Evolutionary conservation across 2,329 filamentous ascomycete genomes (phyloP).

Genomic region (Paraphaeosphaeria minitans): DNA sequence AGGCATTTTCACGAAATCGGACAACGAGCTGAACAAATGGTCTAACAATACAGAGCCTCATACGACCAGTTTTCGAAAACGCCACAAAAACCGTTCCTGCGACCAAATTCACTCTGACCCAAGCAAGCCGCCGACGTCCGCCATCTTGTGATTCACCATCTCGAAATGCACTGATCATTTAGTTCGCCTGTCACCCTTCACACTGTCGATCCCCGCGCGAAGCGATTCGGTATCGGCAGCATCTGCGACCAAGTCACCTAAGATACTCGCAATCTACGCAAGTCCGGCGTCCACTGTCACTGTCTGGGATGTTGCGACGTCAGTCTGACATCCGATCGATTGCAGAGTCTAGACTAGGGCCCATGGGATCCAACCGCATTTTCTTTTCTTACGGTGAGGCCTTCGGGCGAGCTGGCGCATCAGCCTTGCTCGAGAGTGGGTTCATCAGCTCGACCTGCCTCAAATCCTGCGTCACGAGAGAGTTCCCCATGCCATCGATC

Average conservation of each 20-base stretch:
- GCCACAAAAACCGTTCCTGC: slow-evolving; percentile 8
- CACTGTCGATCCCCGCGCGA: not conserved
- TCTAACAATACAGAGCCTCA: not conserved
- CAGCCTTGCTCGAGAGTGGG: not conserved
- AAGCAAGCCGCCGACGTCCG: slow-evolving; percentile 2
- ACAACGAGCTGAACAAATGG: not conserved
- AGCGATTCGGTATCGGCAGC: not conserved
- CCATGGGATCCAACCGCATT: not conserved
- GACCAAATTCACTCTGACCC: slow-evolving; percentile 1
- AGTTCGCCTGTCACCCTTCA: not conserved
- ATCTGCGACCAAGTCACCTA: slow-evolving; percentile 1
- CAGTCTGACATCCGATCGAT: not conserved
- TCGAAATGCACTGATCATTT: not conserved
- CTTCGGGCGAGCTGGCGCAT: not conserved
- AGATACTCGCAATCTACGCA: not conserved
- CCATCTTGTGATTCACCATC: not conserved
- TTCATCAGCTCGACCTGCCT: not conserved
- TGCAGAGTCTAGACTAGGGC: not conserved
- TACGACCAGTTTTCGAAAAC: slow-evolving; percentile 3
- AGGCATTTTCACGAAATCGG: slow-evolving; percentile 12
- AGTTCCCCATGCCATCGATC: not conserved
- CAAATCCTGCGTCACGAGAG: not conserved
- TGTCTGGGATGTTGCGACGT: not conserved
- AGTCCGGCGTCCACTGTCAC: not conserved
- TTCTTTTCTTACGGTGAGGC: not conserved